A percentile compares a stretch with the other conserved stretches of the same genome.
These are phyloP conservation scores for Claviceps africana DNA, from an alignment of 2,329 filamentous ascomycete genomes.

Conservation along the genomic window DNA sequence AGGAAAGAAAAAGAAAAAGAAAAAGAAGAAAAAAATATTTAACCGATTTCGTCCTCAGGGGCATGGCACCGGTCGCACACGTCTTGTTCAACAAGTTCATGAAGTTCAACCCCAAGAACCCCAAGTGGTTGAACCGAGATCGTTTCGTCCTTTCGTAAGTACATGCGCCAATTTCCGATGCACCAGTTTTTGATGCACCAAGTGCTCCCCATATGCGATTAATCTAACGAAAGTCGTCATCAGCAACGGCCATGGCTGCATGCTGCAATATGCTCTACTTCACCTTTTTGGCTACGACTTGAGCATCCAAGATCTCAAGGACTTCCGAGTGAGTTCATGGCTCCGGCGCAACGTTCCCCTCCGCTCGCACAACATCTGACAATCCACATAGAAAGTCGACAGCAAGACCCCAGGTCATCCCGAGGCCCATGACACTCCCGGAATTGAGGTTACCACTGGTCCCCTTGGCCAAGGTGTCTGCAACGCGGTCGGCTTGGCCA, in stretches of 20 bases:
- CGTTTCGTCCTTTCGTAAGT: conserved; percentile 98
- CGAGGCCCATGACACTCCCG: conserved; percentile 90
- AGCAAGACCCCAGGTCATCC: conserved; percentile 90
- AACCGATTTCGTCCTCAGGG: conserved; percentile 33
- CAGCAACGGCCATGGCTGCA: conserved; percentile 97
- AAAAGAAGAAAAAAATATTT: background rate
- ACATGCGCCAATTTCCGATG: background rate
- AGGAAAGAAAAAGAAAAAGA: no score
- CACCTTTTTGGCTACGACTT: conserved; percentile 89
- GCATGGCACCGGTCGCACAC: conserved; percentile 88
- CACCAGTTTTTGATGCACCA: background rate
- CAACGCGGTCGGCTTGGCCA: conserved; percentile 95
- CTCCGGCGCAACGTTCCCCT: background rate
- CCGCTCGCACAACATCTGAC: background rate
- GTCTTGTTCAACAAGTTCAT: conserved; percentile 98
- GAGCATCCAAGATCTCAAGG: conserved; percentile 82
- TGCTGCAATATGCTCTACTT: conserved; percentile 97
- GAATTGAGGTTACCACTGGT: conserved; percentile 94
- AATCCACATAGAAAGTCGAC: conserved; percentile 30
- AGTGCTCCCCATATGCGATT: background rate
- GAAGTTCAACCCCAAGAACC: conserved; percentile 99
- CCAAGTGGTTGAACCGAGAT: conserved; percentile 91
- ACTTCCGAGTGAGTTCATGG: conserved; percentile 66
- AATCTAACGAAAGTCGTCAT: conserved; percentile 3
- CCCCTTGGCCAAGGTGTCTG: conserved; percentile 94